phyloP scores from a whole-genome alignment of 2,329 filamentous ascomycete species.

The Pleurostoma richardsiae region DNA sequence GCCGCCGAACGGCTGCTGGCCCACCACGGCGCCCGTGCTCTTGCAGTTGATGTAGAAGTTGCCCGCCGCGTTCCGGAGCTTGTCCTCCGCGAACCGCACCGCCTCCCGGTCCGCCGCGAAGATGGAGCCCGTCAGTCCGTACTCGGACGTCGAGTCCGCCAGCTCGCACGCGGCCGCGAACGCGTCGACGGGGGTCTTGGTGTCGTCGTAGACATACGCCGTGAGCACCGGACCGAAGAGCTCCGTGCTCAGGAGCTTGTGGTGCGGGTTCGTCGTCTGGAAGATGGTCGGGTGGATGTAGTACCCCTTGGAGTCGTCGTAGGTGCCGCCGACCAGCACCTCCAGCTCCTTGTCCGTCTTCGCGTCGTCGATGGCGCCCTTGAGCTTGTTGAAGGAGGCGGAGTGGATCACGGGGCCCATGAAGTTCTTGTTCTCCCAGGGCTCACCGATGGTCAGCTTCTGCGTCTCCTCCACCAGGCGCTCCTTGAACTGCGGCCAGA shows the following conservation, averaged over 20 bases:
- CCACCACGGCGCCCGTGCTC: slow-evolving; percentile 63
- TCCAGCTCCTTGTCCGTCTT: slow-evolving; percentile 35
- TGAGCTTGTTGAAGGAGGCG: slow-evolving; percentile 38
- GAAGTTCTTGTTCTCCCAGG: slow-evolving; percentile 28
- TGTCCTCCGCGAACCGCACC: slow-evolving; percentile 43
- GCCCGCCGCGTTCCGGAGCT: slow-evolving; percentile 47
- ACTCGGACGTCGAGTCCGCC: slow-evolving; percentile 69
- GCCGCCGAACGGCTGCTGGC: slow-evolving; percentile 69
- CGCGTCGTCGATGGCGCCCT: slow-evolving; percentile 35
- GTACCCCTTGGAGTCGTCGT: slow-evolving; percentile 35
- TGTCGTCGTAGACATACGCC: slow-evolving; percentile 42
- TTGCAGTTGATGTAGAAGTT: slow-evolving; percentile 57
- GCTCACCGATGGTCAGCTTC: slow-evolving; percentile 22
- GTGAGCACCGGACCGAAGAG: slow-evolving; percentile 43
- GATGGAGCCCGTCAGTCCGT: slow-evolving; percentile 47
- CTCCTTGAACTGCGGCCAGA: slow-evolving; percentile 31
- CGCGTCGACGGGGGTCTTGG: slow-evolving; percentile 29
- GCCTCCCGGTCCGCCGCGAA: slow-evolving; percentile 43
- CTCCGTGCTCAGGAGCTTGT: slow-evolving; percentile 39
- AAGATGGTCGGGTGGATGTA: slow-evolving; percentile 43
- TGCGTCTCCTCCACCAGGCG: slow-evolving; percentile 28
- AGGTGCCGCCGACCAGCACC: slow-evolving; percentile 36
- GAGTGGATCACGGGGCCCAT: slow-evolving; percentile 45
- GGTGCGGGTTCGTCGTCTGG: slow-evolving; percentile 30
- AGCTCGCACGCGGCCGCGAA: slow-evolving; percentile 50